Percentiles rank a stretch among this genome's conserved stretches.
Conservation (phyloP, 331 rosid species). For the Cydonia oblonga region DNA sequence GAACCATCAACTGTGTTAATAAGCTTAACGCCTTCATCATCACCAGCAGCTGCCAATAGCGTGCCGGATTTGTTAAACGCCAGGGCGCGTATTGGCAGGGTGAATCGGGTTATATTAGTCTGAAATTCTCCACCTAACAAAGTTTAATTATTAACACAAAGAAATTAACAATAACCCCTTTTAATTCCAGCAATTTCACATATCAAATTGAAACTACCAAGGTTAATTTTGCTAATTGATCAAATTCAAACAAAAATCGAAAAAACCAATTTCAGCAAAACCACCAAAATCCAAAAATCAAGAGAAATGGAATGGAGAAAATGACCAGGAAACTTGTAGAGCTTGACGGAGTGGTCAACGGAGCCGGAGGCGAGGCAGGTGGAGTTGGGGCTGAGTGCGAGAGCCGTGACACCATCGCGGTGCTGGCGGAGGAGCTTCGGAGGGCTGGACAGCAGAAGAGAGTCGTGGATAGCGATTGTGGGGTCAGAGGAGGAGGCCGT, state of each 20-base stretch:
- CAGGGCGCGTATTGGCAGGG: conserved; percentile 72
- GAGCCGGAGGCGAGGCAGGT: conserved; percentile 97
- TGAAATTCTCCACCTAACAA: conserved; percentile 75
- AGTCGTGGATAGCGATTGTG: conserved; percentile 61
- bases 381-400: conserved; percentile 86
- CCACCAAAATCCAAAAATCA: background rate
- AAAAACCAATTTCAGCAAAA: background rate
- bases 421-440: conserved; percentile 81
- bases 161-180: background rate
- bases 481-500: conserved; percentile 68
- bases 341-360: conserved; percentile 82
- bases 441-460: conserved; percentile 44
- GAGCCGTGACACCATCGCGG: conserved; percentile 79
- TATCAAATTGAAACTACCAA: background rate
- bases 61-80: conserved; percentile 87
- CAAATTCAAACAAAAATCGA: background rate
- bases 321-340: conserved; percentile 91
- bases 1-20: conserved; percentile 86
- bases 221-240: background rate
- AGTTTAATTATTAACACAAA: background rate
- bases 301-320: background rate
- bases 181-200: background rate
- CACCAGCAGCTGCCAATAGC: conserved; percentile 89
- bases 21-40: conserved; percentile 91
- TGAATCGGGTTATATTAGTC: conserved; percentile 85